Base-by-base conservation (phyloP, 768 basidiomycete species). In the Tricholoma sp. region DNA sequence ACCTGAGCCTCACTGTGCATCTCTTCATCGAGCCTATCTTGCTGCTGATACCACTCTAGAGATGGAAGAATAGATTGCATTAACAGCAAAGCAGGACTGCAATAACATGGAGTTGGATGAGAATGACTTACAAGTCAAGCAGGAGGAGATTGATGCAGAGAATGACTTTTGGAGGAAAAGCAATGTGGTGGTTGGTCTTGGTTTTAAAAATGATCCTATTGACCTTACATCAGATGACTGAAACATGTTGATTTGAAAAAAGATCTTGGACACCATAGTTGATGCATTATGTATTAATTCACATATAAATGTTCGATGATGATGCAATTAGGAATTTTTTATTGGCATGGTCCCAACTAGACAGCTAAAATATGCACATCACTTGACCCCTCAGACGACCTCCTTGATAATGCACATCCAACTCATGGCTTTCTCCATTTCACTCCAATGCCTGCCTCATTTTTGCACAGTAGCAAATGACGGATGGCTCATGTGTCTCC, bases 341-440 rank as follows among this genome's bases (percentile, higher is more conserved):
- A 24, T 24, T 4, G 4, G 24, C 2, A 24, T 24, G 24, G 24
- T 24, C 24, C 24, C 24, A 24, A 4, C 1, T 24, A 24, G 24
- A 80, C 49, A 80, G 17, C 18, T 42, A 42, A 7, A 42, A 61
- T 79, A 79, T 52, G 79, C 76, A 52, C 76, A 67, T 57, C 78
- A 68, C 66, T 81, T 80, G 47, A 83, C 77, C 51, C 84, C 81
- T 41, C 79, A 75, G 13, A 86, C 74, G 29, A 82, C 83, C 50
- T 83, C 85, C 60, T 81, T 84, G 57, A 89, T 79, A 50, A 88
- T 80, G 48, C 77, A 74, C 17, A 88, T 68, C 86, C 88, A 89
- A 0, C 69, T 70, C 18, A 72, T 73, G 33, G 77, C 76, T 59
- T 77, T 80, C 57, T 89, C 85, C 42, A 88, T 73, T 63, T 88